Evolutionary conservation across 2,329 filamentous ascomycete genomes (phyloP), one percentile per base, ranked within the genome.

Genomic region (Sporothrix phasma): DNA sequence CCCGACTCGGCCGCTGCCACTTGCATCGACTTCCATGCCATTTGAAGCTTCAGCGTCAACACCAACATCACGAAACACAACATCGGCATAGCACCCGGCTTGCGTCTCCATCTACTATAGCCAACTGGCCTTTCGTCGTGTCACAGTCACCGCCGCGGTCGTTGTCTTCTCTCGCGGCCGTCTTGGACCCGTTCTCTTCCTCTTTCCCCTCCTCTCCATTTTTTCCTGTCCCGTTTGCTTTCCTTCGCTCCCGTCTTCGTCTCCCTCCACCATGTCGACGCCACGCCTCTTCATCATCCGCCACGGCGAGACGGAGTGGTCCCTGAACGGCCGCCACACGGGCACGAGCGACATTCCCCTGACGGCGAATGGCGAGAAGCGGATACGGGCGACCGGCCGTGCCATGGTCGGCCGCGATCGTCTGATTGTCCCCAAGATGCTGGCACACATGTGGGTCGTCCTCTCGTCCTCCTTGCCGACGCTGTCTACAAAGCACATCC

Each of bases 271-370:
- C 2, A 76, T 76, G 75, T 56, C 75, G 2, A 85, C 87, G 2
- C 89, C 90, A 1, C 83, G 89, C 62, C 86, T 90, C 73, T 93
- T 93, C 78, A 84, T 94, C 69, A 78, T 92, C 73, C 90, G 92
- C 70, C 92, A 97, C 73, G 93, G 92, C 76, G 91, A 97, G 78
- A 97, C 92, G 3, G 91, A 96, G 79, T 97, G 92, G 92, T 95
- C 90, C 5, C 84, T 96, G 56, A 88, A 88, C 69, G 92, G 91
- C 64, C 83, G 86, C 61, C 90, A 97, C 76, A 97, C 93, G 0
- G 89, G 92, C 61, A 81, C 79, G 31, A 89, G 89, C n/a, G 92
- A 97, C 72, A 89, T 97, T 3, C 87, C 91, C 1, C 80, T 97
- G 43, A 97, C 92, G 0, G 77, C 81, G 60, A 88, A 90, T 72